Conservation (phyloP, 1,139 yeast genomes). For the Geotrichum aggregatum region DNA sequence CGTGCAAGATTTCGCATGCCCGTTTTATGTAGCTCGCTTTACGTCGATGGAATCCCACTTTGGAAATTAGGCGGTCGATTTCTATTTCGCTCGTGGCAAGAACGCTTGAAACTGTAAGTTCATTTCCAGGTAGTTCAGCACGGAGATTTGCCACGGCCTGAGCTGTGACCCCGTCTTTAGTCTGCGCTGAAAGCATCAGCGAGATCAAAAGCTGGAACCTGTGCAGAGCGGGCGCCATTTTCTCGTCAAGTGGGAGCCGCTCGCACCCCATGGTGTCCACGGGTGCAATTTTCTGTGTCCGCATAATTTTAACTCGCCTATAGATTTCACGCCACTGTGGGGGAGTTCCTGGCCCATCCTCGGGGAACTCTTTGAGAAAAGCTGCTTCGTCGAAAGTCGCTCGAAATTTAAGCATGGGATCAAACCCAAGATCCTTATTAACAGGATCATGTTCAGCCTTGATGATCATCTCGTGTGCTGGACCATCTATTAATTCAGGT, state of each 20-base stretch:
- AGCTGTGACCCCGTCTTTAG: constrained; percentile 82
- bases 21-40: constrained; percentile 68
- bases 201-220: constrained; percentile 75
- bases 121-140: constrained; percentile 33
- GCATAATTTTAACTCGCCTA: constrained; percentile 59
- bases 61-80: constrained; percentile 61
- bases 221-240: constrained; percentile 41
- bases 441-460: neutral
- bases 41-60: constrained; percentile 83
- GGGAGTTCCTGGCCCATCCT: constrained; percentile 23
- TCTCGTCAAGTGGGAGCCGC: constrained; percentile 49
- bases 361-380: constrained; percentile 9
- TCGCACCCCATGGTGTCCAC: constrained; percentile 91
- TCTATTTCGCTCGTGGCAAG: constrained; percentile 51
- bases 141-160: constrained; percentile 66
- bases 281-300: constrained; percentile 63
- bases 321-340: constrained; percentile 47
- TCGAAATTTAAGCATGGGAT: constrained; percentile 7
- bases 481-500: neutral
- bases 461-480: neutral
- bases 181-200: constrained; percentile 85
- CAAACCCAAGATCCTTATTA: neutral
- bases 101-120: constrained; percentile 40
- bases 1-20: constrained; percentile 52
- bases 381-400: constrained; percentile 14